Percentiles rank a stretch among this genome's conserved stretches.
Conservation (phyloP, 2,329 filamentous ascomycete species). For the Diaporthe capsici region DNA sequence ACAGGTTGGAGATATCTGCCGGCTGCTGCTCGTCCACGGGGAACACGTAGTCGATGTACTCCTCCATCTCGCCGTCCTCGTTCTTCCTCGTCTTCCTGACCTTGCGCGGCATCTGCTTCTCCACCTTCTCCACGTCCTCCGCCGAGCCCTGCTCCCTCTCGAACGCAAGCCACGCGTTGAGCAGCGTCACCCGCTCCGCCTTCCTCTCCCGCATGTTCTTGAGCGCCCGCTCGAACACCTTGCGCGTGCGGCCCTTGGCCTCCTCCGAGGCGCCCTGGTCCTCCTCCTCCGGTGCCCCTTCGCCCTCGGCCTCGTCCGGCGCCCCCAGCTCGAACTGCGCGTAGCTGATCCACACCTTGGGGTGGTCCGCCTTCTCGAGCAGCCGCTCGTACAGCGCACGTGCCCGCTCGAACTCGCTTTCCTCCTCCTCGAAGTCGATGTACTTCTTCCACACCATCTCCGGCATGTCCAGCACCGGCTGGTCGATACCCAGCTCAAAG, state of each 20-base stretch:
- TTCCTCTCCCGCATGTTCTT: conserved; percentile 91
- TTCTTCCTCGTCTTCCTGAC: conserved; percentile 93
- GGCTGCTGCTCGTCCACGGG: conserved; percentile 92
- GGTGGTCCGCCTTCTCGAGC: conserved; percentile 94
- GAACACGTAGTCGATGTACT: conserved; percentile 98
- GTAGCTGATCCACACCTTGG: conserved; percentile 99
- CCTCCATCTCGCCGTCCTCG: conserved; percentile 94
- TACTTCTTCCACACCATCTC: conserved; percentile 98
- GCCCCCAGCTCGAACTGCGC: conserved; percentile 99
- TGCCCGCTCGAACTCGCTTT: conserved; percentile 89
- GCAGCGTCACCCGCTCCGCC: conserved; percentile 91
- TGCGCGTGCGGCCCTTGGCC: conserved; percentile 85
- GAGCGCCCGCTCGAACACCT: conserved; percentile 88
- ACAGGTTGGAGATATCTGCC: conserved; percentile 84
- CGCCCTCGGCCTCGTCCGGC: conserved; percentile 76
- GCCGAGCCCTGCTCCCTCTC: conserved; percentile 85
- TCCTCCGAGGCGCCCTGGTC: conserved; percentile 82
- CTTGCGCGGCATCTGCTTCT: conserved; percentile 93
- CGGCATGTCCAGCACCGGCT: conserved; percentile 93
- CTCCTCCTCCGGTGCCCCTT: conserved; percentile 71
- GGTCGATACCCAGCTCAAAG: conserved; percentile 89
- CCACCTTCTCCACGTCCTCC: conserved; percentile 84
- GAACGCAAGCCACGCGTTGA: conserved; percentile 94
- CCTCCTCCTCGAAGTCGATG: conserved; percentile 98
- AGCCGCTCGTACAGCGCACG: conserved; percentile 89